phyloP scores from a whole-genome alignment of 495 filamentous ascomycete species.

The Penicillium cosmopolitanum region DNA sequence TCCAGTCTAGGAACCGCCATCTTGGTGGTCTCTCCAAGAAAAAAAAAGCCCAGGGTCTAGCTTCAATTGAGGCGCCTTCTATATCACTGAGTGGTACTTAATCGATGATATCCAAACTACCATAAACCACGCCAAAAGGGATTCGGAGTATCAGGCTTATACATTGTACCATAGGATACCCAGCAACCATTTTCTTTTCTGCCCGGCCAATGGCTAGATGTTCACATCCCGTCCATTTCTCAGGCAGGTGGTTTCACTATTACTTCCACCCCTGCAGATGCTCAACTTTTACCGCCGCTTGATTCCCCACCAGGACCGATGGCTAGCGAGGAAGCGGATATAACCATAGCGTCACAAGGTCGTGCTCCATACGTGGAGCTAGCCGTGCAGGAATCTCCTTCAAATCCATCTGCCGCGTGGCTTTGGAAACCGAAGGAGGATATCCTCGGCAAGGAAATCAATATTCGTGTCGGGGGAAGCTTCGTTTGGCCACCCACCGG shows the following conservation, averaged over 20 bases:
- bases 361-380: conserved; percentile 65
- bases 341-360: conserved; percentile 30
- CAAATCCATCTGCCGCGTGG: conserved; percentile 74
- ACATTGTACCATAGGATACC: conserved; percentile 19
- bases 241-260: conserved; percentile 86
- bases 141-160: not conserved
- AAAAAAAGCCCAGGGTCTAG: not conserved
- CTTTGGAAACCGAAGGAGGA: conserved; percentile 61
- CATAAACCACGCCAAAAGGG: not conserved
- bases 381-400: conserved; percentile 67
- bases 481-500: conserved; percentile 74
- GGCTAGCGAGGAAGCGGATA: conserved; percentile 24
- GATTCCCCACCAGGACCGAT: conserved; percentile 24
- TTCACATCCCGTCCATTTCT: conserved; percentile 66
- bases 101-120: not conserved
- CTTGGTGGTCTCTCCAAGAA: not conserved
- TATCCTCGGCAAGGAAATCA: conserved; percentile 61
- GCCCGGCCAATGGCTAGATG: conserved; percentile 92
- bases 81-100: not conserved
- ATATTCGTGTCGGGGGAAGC: conserved; percentile 75
- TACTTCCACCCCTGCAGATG: conserved; percentile 68
- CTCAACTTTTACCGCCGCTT: conserved; percentile 34
- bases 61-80: not conserved
- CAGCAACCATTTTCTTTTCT: conserved; percentile 57
- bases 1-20: not conserved